Conservation (phyloP, 345 rosid genomes). For the Camelina hispida region DNA sequence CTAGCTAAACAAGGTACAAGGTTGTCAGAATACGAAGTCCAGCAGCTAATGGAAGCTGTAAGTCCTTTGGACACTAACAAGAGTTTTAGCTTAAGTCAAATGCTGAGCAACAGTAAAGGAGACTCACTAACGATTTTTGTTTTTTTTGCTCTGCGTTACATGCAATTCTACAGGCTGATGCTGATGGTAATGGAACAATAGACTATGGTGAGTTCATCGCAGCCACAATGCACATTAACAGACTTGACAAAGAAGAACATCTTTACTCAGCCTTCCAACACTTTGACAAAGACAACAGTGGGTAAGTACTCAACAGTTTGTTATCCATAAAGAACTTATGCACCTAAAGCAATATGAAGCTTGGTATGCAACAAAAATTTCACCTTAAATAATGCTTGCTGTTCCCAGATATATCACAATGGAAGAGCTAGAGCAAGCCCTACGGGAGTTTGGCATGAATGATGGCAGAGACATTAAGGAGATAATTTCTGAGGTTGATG, state of each 20-base stretch:
- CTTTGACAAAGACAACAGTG: conserved; percentile 79
- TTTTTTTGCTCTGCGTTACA: background rate
- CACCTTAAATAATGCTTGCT: conserved; percentile 20
- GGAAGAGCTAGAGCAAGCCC: conserved; percentile 70
- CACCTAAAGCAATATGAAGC: conserved; percentile 1
- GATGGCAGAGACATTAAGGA: conserved; percentile 68
- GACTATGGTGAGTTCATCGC: conserved; percentile 68
- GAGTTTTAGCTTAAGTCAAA: conserved; percentile 26
- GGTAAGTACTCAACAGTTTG: conserved; percentile 48
- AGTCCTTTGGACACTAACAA: conserved; percentile 28
- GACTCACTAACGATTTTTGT: conserved; percentile 6
- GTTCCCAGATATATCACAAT: conserved; percentile 56
- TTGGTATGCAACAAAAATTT: background rate
- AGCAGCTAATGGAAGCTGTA: conserved; percentile 69
- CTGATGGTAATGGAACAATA: conserved; percentile 64
- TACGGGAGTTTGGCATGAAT: conserved; percentile 58
- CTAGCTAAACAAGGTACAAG: conserved; percentile 68
- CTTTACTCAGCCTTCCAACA: conserved; percentile 76
- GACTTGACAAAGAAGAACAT: conserved; percentile 77
- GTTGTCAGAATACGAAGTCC: conserved; percentile 61
- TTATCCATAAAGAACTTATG: background rate
- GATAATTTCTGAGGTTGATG: conserved; percentile 61
- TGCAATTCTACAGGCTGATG: conserved; percentile 50
- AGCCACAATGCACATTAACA: conserved; percentile 69
- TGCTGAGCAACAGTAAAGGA: conserved; percentile 4